These are phyloP conservation scores for Bacterosira constricta DNA, from an alignment of 108 stramenopile genomes.

Conservation along the genomic window DNA sequence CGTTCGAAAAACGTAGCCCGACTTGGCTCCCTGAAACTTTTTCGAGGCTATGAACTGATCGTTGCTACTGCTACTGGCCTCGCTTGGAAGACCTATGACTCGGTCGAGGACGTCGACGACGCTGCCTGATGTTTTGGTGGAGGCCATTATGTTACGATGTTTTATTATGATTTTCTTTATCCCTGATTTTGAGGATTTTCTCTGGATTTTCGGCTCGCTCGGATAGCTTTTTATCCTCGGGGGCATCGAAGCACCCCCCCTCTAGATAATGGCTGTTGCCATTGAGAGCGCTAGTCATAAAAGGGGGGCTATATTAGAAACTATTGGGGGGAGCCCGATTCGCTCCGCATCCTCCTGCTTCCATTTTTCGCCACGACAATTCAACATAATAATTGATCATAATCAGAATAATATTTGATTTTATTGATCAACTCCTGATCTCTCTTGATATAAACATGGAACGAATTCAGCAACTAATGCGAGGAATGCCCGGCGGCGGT, in stretches of 20 bases:
- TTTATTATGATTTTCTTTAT: not conserved
- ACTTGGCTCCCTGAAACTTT: conserved; percentile 56
- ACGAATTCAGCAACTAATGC: conserved; percentile 88
- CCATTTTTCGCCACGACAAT: not conserved
- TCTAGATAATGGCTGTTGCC: not conserved
- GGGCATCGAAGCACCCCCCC: not conserved
- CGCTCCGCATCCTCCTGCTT: not conserved
- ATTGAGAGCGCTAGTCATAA: not conserved
- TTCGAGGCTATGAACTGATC: conserved; percentile 55
- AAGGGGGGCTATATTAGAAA: not conserved
- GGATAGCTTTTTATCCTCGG: not conserved
- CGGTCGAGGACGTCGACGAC: conserved; percentile 45
- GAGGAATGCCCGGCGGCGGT: conserved; percentile 84
- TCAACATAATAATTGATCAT: not conserved
- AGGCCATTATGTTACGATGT: not conserved
- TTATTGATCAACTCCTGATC: too few relatives aligned
- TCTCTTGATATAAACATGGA: conserved; percentile 62
- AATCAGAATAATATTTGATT: too few relatives aligned
- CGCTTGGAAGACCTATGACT: conserved; percentile 26
- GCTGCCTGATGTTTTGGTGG: conserved; percentile 2
- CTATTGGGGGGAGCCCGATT: not conserved
- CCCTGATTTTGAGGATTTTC: not conserved
- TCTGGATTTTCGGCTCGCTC: not conserved
- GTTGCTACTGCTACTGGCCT: not conserved
- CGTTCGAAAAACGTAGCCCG: conserved; percentile 77